Conservation (phyloP, 257 asterid species). For the Scutellaria barbata region DNA sequence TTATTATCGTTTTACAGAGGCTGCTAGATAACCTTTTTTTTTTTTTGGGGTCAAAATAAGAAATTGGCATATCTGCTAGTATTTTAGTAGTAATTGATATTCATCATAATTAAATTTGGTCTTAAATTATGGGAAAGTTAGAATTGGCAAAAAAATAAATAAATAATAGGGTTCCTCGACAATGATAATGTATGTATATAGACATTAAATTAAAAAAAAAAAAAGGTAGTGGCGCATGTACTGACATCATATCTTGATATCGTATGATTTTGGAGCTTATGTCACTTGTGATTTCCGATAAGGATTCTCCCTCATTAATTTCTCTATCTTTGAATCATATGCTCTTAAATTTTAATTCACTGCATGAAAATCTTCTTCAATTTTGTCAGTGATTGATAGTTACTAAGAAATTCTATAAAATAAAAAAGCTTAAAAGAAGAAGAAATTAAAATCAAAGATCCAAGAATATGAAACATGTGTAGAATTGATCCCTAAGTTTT, state of each 20-base stretch:
- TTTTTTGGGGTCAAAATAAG: too few species aligned
- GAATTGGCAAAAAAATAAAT: background rate
- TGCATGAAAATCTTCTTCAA: too few species aligned
- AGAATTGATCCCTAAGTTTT: too few species aligned
- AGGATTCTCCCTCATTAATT: conserved; percentile 38
- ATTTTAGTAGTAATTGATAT: too few species aligned
- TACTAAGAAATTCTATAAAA: too few species aligned
- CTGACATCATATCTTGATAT: conserved; percentile 40
- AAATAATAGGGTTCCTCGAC: background rate
- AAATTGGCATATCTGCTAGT: too few species aligned
- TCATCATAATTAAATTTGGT: background rate
- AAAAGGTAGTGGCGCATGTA: conserved; percentile 31
- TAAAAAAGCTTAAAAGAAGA: too few species aligned
- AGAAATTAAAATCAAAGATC: too few species aligned
- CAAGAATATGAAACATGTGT: too few species aligned
- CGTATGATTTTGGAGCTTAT: conserved; percentile 28
- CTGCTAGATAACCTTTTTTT: too few species aligned
- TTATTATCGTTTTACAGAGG: too few species aligned
- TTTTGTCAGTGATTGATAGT: too few species aligned
- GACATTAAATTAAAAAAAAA: conserved; percentile 17
- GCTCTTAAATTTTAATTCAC: background rate
- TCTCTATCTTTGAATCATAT: conserved; percentile 3
- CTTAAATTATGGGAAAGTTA: background rate
- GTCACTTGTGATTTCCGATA: conserved; percentile 44
- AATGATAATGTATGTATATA: background rate